Evolutionary conservation across 805 yeast genomes (phyloP).

Genomic region (Starmerella powellii): DNA sequence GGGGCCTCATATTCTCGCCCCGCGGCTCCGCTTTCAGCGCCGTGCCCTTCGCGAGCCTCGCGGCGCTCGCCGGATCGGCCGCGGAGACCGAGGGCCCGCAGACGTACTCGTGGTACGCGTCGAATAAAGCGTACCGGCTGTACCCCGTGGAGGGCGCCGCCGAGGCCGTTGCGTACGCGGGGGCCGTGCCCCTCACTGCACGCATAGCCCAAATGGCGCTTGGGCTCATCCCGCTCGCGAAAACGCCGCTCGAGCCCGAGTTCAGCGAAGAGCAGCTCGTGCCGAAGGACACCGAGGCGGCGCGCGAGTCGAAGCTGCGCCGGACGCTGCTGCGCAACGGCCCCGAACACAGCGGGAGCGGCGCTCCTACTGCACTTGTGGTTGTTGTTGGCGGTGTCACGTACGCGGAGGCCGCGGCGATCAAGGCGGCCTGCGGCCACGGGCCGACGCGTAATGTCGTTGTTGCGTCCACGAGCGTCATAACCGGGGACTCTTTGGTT

Average conservation of each 20-base stretch:
- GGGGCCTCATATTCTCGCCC: slow-evolving; percentile 36
- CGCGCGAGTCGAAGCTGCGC: slow-evolving; percentile 28
- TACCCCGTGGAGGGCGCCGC: slow-evolving; percentile 23
- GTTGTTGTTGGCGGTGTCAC: slow-evolving; percentile 81
- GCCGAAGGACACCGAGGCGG: slow-evolving; percentile 11
- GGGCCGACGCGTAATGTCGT: slow-evolving; percentile 29
- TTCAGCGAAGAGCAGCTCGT: slow-evolving; percentile 1
- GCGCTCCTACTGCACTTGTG: slow-evolving; percentile 30
- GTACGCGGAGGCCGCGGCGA: slow-evolving; percentile 65
- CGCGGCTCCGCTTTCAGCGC: slow-evolving; percentile 21
- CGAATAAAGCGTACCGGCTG: slow-evolving; percentile 15
- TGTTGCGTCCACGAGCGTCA: slow-evolving; percentile 37
- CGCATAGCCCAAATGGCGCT: slow-evolving; percentile 46
- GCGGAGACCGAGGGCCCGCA: slow-evolving; percentile 1
- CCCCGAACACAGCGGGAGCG: slow-evolving; percentile 20
- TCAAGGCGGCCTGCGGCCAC: slow-evolving; percentile 31
- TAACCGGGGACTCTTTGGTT: no score
- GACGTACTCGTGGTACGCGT: slow-evolving; percentile 15
- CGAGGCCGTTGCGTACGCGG: slow-evolving; percentile 42
- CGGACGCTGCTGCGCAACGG: slow-evolving; percentile 27
- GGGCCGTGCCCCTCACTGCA: slow-evolving; percentile 63
- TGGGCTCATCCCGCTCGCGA: slow-evolving; percentile 4
- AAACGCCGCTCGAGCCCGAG: slow-evolving; percentile 17
- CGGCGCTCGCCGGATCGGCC: neutral
- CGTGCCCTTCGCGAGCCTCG: slow-evolving; percentile 25